These are phyloP conservation scores for Alectoria sarmentosa DNA, from an alignment of 495 filamentous ascomycete genomes.

Conservation along the genomic window DNA sequence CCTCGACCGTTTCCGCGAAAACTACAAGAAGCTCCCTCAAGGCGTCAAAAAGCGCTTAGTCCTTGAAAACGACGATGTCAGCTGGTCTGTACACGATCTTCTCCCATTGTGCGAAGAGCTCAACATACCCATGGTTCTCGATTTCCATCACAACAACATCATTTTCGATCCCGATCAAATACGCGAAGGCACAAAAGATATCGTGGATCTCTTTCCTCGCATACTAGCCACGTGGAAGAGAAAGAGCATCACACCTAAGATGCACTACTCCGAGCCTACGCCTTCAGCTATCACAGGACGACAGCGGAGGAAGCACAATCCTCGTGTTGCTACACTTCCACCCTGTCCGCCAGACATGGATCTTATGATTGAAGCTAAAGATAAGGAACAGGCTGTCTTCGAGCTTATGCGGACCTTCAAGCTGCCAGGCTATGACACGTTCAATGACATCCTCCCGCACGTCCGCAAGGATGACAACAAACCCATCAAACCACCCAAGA, in stretches of 20 bases:
- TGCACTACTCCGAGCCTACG: constrained; percentile 88
- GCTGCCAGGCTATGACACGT: constrained; percentile 64
- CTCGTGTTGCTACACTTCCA: constrained; percentile 68
- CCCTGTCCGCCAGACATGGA: constrained; percentile 80
- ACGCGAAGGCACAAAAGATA: constrained; percentile 81
- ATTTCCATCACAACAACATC: constrained; percentile 96
- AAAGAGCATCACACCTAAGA: constrained; percentile 86
- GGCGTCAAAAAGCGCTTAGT: constrained; percentile 76
- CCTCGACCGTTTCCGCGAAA: constrained; percentile 71
- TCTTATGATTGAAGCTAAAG: constrained; percentile 97
- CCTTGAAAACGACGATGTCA: constrained; percentile 90
- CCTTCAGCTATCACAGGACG: constrained; percentile 64
- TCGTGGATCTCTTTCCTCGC: constrained; percentile 59
- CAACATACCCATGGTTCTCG: constrained; percentile 86
- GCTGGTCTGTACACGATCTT: constrained; percentile 85
- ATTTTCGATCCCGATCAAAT: constrained; percentile 64
- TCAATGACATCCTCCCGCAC: constrained; percentile 75
- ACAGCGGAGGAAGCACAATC: constrained; percentile 77
- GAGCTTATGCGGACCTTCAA: constrained; percentile 85
- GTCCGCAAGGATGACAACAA: constrained; percentile 73
- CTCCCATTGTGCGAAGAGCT: constrained; percentile 88
- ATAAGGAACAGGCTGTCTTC: constrained; percentile 96
- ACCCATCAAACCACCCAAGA: constrained; percentile 40
- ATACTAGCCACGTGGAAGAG: constrained; percentile 81
- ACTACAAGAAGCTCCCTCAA: constrained; percentile 58